Evolutionary conservation across 148 eudicot genomes (phyloP).

Genomic region (Rhododendron williamsianum): DNA sequence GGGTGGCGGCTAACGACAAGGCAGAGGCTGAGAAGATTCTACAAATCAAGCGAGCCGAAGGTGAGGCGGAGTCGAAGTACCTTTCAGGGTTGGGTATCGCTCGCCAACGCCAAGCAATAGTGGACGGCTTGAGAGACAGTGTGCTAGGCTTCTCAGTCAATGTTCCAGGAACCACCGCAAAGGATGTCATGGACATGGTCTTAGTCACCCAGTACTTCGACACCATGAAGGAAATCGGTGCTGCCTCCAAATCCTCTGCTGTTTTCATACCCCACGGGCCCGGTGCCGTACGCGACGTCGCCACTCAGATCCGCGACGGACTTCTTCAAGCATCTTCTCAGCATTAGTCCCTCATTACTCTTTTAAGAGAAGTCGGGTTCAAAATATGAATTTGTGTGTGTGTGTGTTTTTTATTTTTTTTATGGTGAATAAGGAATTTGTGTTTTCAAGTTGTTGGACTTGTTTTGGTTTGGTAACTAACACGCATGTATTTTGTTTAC

Average conservation of each 20-base stretch:
- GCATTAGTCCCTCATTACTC: not conserved
- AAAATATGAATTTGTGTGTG: not conserved
- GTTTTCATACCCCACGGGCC: constrained; percentile 32
- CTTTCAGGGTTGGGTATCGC: constrained; percentile 2
- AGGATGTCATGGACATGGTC: constrained; percentile 14
- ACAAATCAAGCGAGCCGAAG: constrained; percentile 12
- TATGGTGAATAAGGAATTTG: not conserved
- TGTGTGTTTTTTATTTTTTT: too few species aligned
- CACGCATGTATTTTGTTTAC: not conserved
- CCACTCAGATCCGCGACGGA: constrained; percentile 35
- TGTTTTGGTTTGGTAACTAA: not conserved
- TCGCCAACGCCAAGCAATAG: constrained; percentile 11
- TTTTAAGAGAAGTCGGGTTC: not conserved
- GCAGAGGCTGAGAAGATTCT: constrained; percentile 16
- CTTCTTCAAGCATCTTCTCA: constrained; percentile 21
- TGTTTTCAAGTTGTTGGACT: not conserved
- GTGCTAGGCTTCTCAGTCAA: constrained; percentile 8
- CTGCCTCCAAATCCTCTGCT: constrained; percentile 24
- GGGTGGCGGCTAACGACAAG: constrained; percentile 7
- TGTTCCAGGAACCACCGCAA: constrained; percentile 6
- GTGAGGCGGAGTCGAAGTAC: constrained; percentile 12
- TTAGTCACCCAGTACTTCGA: constrained; percentile 23
- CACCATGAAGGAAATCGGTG: constrained; percentile 36
- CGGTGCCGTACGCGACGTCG: constrained; percentile 30
- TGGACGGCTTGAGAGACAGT: constrained; percentile 9